phyloP scores from a whole-genome alignment of 73 alveolate species.

The Uronychia setigera region DNA sequence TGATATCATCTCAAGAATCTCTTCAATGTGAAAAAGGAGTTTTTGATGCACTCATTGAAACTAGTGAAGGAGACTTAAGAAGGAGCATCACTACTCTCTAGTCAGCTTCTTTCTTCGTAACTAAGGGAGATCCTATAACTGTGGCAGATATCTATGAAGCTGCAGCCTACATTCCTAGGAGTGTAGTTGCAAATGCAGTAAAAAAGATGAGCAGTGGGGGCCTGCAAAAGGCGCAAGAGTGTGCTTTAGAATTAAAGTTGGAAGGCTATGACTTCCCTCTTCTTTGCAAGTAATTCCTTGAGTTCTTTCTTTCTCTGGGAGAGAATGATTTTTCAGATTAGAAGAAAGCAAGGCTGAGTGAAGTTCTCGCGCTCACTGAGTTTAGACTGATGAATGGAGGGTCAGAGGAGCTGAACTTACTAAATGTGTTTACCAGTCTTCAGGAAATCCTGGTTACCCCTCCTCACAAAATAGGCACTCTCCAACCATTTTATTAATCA shows the following conservation, averaged over 20 bases:
- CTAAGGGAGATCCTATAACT: conserved; percentile 59
- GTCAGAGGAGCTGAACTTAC: conserved; percentile 59
- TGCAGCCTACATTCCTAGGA: conserved; percentile 89
- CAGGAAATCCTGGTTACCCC: no score
- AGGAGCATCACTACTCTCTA: conserved; percentile 90
- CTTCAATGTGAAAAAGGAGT: conserved; percentile 74
- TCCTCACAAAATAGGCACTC: no score
- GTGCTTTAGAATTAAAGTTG: conserved; percentile 67
- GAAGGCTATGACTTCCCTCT: conserved; percentile 80
- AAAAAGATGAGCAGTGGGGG: conserved; percentile 45
- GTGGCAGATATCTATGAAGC: conserved; percentile 85
- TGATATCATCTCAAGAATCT: conserved; percentile 86
- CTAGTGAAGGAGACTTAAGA: conserved; percentile 94
- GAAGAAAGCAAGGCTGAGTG: conserved; percentile 59
- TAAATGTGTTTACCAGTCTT: conserved; percentile 28
- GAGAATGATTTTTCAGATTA: conserved; percentile 58
- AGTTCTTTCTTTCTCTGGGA: no score
- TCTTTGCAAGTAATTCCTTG: no score
- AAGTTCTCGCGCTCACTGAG: conserved; percentile 61
- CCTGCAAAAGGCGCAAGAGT: conserved; percentile 44
- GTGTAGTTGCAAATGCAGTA: conserved; percentile 54
- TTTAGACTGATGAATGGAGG: conserved; percentile 55
- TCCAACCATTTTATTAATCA: no score
- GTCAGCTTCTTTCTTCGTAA: conserved; percentile 79
- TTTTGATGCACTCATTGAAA: conserved; percentile 77